Evolutionary conservation across 257 asterid species (phyloP).

Genomic region (Solanum lycopersicoides): DNA sequence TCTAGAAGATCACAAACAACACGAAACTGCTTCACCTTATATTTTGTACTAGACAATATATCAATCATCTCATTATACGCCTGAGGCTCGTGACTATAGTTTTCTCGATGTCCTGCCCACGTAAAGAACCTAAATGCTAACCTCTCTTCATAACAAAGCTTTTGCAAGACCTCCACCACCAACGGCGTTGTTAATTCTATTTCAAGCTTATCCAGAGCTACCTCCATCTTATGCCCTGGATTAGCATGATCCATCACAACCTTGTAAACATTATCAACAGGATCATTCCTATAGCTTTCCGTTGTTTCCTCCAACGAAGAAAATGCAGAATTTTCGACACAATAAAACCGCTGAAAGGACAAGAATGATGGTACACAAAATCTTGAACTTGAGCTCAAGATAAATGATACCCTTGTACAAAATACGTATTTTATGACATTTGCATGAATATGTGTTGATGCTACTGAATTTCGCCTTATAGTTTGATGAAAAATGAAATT

Average conservation of each 20-base stretch:
- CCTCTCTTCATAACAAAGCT: constrained; percentile 70
- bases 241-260: constrained; percentile 49
- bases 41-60: constrained; percentile 72
- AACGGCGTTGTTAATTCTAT: constrained; percentile 53
- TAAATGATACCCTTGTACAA: background rate
- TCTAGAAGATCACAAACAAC: constrained; percentile 80
- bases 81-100: constrained; percentile 64
- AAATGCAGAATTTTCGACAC: constrained; percentile 17
- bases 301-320: constrained; percentile 5
- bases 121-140: constrained; percentile 77
- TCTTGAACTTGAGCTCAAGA: background rate
- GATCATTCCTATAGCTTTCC: constrained; percentile 7
- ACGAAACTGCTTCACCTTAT: constrained; percentile 82
- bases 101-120: constrained; percentile 68
- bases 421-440: background rate
- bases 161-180: constrained; percentile 55
- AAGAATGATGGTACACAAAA: background rate
- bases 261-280: constrained; percentile 39
- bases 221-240: constrained; percentile 75
- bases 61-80: constrained; percentile 75
- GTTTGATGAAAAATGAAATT: background rate
- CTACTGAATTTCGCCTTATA: background rate
- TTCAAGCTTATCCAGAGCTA: constrained; percentile 49
- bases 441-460: background rate
- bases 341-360: constrained; percentile 24